Evolutionary conservation across 2,329 filamentous ascomycete species (phyloP).

Genomic region (Torrubiellomyces zombiae): DNA sequence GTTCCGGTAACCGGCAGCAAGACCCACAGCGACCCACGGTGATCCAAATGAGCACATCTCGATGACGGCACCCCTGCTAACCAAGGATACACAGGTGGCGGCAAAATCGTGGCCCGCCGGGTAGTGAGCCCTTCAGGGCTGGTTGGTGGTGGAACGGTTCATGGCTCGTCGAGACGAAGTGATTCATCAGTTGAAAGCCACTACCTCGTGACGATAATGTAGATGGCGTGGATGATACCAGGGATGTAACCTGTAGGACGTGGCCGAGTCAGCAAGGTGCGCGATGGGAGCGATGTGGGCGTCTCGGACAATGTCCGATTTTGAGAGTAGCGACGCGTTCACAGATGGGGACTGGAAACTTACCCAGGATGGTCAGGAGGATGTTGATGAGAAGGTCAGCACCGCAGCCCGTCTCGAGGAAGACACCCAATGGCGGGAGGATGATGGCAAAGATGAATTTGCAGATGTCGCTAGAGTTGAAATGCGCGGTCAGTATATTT

Average conservation of each 20-base stretch:
- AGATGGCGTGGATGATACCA: constrained; percentile 84
- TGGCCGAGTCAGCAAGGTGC: neutral
- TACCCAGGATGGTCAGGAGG: constrained; percentile 59
- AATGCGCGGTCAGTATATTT: constrained; percentile 4
- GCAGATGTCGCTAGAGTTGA: constrained; percentile 32
- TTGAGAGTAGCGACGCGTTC: neutral
- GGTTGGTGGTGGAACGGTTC: too few species aligned
- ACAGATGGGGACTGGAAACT: constrained; percentile 6
- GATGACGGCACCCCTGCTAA: too few species aligned
- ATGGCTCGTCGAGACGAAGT: neutral
- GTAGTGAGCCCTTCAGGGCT: neutral
- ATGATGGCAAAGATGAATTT: constrained; percentile 74
- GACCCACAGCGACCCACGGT: too few species aligned
- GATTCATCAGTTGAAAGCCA: neutral
- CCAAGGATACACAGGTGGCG: neutral
- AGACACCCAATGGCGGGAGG: constrained; percentile 80
- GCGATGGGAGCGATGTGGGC: neutral
- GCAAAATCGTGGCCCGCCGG: neutral
- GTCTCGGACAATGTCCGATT: neutral
- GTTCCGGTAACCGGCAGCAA: too few species aligned
- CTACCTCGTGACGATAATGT: constrained; percentile 45
- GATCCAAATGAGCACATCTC: too few species aligned
- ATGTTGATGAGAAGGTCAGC: constrained; percentile 87
- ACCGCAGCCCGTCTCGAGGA: constrained; percentile 83
- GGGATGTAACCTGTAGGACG: constrained; percentile 41